Evolutionary conservation across 768 basidiomycete genomes (phyloP).

Genomic region (Sporobolomyces pararoseus): DNA sequence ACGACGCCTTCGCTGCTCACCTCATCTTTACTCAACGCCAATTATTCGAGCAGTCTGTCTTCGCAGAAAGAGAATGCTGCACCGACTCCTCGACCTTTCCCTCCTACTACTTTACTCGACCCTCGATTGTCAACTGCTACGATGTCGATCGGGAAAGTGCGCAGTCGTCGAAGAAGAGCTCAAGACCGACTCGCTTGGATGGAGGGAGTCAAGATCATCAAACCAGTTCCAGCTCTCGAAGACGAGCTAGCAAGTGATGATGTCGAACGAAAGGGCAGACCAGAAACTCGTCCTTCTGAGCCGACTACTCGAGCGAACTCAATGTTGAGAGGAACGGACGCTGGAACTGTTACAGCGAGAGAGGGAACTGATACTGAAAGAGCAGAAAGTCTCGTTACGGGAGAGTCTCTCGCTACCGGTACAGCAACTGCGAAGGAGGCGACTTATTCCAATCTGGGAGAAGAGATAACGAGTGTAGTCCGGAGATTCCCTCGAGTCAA

Average conservation of each 20-base stretch:
- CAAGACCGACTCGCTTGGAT: slow-evolving; percentile 43
- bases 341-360: slow-evolving; percentile 34
- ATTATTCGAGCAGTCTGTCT: neutral
- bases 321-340: slow-evolving; percentile 30
- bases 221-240: slow-evolving; percentile 14
- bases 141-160: slow-evolving; percentile 33
- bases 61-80: slow-evolving; percentile 15
- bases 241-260: neutral
- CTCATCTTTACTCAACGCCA: slow-evolving; percentile 25
- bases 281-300: slow-evolving; percentile 24
- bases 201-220: slow-evolving; percentile 43
- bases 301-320: slow-evolving; percentile 44
- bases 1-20: slow-evolving; percentile 26
- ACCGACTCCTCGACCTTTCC: neutral
- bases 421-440: slow-evolving; percentile 43
- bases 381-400: slow-evolving; percentile 25
- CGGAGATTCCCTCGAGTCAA: slow-evolving; percentile 71
- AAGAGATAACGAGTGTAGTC: slow-evolving; percentile 55
- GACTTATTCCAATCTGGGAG: slow-evolving; percentile 32
- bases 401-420: slow-evolving; percentile 35
- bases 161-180: slow-evolving; percentile 26
- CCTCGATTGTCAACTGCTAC: neutral
- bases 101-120: neutral
- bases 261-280: neutral
- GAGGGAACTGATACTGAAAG: slow-evolving; percentile 37